Evolutionary conservation across 2,329 filamentous ascomycete genomes (phyloP).

Genomic region (Fusarium sp.): DNA sequence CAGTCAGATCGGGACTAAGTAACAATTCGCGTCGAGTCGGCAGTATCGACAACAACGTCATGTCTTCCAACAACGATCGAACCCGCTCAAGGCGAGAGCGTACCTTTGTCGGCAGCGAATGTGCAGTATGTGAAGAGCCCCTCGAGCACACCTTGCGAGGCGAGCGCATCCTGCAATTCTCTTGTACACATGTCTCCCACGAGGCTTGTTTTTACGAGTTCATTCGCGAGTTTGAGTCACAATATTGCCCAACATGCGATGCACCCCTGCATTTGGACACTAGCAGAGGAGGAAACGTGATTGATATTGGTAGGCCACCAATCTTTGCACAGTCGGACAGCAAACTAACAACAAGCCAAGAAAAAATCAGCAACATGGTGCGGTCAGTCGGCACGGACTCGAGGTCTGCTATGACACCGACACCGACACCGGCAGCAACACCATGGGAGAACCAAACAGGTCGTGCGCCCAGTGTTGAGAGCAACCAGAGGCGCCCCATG

Average conservation of each 20-base stretch:
- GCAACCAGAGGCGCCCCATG: slow-evolving; percentile 51
- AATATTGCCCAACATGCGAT: slow-evolving; percentile 94
- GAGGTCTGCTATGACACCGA: slow-evolving; percentile 63
- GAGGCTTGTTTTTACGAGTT: slow-evolving; percentile 99
- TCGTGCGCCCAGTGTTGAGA: slow-evolving; percentile 64
- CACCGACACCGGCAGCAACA: slow-evolving; percentile 70
- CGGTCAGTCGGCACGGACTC: slow-evolving; percentile 78
- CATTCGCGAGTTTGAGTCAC: slow-evolving; percentile 92
- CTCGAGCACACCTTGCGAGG: slow-evolving; percentile 94
- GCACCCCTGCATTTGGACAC: slow-evolving; percentile 92
- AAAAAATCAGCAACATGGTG: slow-evolving; percentile 94
- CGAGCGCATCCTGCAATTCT: slow-evolving; percentile 94
- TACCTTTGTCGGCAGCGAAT: slow-evolving; percentile 95
- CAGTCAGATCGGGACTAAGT: slow-evolving; percentile 49
- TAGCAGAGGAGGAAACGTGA: slow-evolving; percentile 89
- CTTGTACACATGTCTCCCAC: slow-evolving; percentile 95
- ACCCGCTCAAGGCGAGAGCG: slow-evolving; percentile 85
- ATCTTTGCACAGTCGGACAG: slow-evolving; percentile 29
- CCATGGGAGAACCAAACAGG: slow-evolving; percentile 74
- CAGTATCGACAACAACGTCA: slow-evolving; percentile 56
- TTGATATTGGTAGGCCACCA: slow-evolving; percentile 79
- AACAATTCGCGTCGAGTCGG: slow-evolving; percentile 51
- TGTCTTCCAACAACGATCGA: slow-evolving; percentile 70
- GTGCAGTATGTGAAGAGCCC: slow-evolving; percentile 95
- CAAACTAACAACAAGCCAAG: slow-evolving; percentile 60